Conservation (phyloP, 495 filamentous ascomycete species). For the Extremus antarcticus region DNA sequence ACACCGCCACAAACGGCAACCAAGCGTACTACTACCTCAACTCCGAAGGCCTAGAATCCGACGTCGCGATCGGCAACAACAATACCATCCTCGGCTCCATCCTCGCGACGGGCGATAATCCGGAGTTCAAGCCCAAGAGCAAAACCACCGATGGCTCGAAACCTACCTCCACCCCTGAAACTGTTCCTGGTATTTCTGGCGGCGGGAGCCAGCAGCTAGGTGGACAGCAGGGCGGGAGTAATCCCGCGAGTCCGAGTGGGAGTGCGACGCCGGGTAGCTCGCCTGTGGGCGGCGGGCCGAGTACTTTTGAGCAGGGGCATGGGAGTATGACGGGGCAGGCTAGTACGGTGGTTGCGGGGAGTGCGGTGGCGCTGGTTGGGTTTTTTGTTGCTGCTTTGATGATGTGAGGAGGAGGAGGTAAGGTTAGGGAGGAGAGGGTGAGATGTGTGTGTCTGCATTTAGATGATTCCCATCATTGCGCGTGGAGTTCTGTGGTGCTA, state of each 20-base stretch:
- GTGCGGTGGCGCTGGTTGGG: slow-evolving; percentile 17
- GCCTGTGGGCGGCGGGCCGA: neutral
- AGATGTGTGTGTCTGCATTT: neutral
- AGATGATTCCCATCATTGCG: neutral
- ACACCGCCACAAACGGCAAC: slow-evolving; percentile 47
- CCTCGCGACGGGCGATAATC: slow-evolving; percentile 53
- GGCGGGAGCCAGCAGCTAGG: slow-evolving; percentile 10
- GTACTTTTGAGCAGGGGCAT: slow-evolving; percentile 5
- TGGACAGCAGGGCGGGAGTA: neutral
- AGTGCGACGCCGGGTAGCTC: neutral
- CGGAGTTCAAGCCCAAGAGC: slow-evolving; percentile 1
- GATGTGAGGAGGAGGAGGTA: too few species aligned
- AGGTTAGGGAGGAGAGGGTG: neutral
- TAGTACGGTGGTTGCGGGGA: slow-evolving; percentile 13
- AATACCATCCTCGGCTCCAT: slow-evolving; percentile 69
- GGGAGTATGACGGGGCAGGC: slow-evolving; percentile 16
- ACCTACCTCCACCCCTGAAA: slow-evolving; percentile 18
- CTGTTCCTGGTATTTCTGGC: slow-evolving; percentile 30
- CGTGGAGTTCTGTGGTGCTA: neutral
- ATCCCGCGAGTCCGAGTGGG: neutral
- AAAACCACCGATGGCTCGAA: neutral
- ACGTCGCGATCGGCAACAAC: slow-evolving; percentile 64
- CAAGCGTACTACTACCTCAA: slow-evolving; percentile 68
- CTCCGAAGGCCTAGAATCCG: slow-evolving; percentile 55
- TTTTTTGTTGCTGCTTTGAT: slow-evolving; percentile 20